Evolutionary conservation across 2,329 filamentous ascomycete species (phyloP), one percentile per base, ranked within the genome.

Genomic region (Epichloe sibirici): DNA sequence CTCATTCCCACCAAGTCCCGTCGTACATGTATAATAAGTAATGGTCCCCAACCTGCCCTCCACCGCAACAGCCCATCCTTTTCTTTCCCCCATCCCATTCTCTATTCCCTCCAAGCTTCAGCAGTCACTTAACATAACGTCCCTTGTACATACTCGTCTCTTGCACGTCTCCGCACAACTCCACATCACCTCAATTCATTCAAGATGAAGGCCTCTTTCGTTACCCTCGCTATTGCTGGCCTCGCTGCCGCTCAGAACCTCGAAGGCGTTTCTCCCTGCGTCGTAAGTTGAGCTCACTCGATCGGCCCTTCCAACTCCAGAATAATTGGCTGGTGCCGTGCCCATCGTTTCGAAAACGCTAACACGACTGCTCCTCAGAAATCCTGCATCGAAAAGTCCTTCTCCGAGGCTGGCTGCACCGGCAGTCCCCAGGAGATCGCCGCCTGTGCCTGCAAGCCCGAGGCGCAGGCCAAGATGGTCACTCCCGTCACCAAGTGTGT

Each of bases 121-220:
- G 39, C 48, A 25, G 48, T 35, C 48, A 50, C 35, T 50, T 13
- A 8, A 42, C 43, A 15, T 28, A 49, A 43, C 25, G n/a, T 35
- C 31, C 37, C 49, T 48, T 48, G 52, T 51, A 45, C 21, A 51
- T 38, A 51, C 34, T n/a, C 49, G 43, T 28, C 21, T 38, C 42
- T 49, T 40, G 28, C 34, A 48, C 31, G 3, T 31, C 13, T 37
- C 45, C 43, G 25, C 46, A 40, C 52, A 43, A n/a, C 13, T 37
- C 17, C 38, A 44, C 13, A 15, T 23, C 23, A 13, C 35, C 17
- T 13, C 25, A 42, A 1, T 37, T 56, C 64, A 1, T 37, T 56
- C 64, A 72, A 59, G 21, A 74, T 74, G 71, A 74, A 73, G 70
- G 57, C 62, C 57, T 49, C 64, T 42, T 55, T 68, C 53, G 54